These are phyloP conservation scores for Pestalotiopsis sp. DNA, from an alignment of 2,329 filamentous ascomycete genomes.

Conservation along the genomic window DNA sequence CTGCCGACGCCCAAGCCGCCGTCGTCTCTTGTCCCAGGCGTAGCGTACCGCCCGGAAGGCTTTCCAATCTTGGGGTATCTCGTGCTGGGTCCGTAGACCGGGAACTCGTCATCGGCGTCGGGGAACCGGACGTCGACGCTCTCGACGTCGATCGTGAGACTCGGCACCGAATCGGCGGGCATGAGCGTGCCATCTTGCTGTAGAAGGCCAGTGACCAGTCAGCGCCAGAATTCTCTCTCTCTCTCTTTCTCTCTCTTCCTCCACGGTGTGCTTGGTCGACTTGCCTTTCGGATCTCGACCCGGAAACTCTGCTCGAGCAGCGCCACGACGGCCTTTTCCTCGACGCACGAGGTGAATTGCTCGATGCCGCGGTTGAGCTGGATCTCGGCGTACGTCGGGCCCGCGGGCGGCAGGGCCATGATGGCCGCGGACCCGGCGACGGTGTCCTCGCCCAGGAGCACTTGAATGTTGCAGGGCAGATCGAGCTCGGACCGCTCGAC, in stretches of 20 bases:
- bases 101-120: conserved; percentile 7
- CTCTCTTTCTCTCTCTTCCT: not conserved
- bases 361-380: conserved; percentile 27
- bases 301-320: conserved; percentile 5
- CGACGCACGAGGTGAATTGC: not conserved
- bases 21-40: not conserved
- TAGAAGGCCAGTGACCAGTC: not conserved
- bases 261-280: not conserved
- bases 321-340: not conserved
- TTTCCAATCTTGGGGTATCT: conserved; percentile 7
- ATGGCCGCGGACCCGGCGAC: conserved; percentile 36
- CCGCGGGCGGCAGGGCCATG: conserved; percentile 38
- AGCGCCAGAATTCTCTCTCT: not conserved
- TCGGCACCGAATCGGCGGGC: conserved; percentile 12
- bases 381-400: conserved; percentile 34
- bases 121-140: conserved; percentile 11
- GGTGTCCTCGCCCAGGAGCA: conserved; percentile 29
- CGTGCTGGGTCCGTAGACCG: conserved; percentile 6
- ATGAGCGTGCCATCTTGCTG: conserved; percentile 12
- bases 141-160: conserved; percentile 12
- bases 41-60: not conserved
- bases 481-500: conserved; percentile 40
- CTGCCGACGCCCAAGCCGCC: not conserved
- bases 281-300: conserved; percentile 15
- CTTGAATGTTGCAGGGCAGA: conserved; percentile 38